Evolutionary conservation across 2,329 filamentous ascomycete species (phyloP).

Genomic region (Xylariales sp.): DNA sequence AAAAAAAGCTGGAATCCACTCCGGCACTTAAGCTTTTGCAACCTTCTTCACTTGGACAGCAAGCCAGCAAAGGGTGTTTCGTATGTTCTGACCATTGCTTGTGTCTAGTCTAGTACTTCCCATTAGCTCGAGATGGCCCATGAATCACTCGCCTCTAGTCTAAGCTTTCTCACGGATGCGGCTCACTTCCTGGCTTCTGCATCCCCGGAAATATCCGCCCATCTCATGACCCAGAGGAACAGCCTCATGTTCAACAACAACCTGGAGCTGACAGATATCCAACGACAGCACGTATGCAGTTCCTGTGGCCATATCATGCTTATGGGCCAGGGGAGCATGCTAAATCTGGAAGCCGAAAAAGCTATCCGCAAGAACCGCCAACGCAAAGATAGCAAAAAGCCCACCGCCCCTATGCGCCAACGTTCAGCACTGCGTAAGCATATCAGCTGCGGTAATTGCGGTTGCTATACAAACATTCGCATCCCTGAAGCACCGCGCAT

Average conservation of each 20-base stretch:
- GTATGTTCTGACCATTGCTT: too few species aligned
- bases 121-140: background rate
- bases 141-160: conserved; percentile 19
- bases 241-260: conserved; percentile 44
- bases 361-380: conserved; percentile 44
- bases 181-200: conserved; percentile 50
- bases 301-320: conserved; percentile 60
- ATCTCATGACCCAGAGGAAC: conserved; percentile 52
- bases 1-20: too few species aligned
- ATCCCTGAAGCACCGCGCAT: conserved; percentile 32
- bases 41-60: too few species aligned
- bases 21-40: too few species aligned
- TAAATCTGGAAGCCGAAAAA: conserved; percentile 33
- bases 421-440: conserved; percentile 25
- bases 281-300: conserved; percentile 51
- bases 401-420: conserved; percentile 2
- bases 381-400: conserved; percentile 7
- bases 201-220: conserved; percentile 54
- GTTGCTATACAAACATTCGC: conserved; percentile 34
- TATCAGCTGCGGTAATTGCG: conserved; percentile 42
- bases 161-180: conserved; percentile 50
- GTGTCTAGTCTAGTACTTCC: too few species aligned
- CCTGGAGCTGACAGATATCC: conserved; percentile 38
- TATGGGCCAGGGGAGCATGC: conserved; percentile 37
- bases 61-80: too few species aligned